A percentile compares a stretch with the other conserved stretches of the same genome.
phyloP scores from a whole-genome alignment of 169 alveolate genomes.

The Plasmodium inui region DNA sequence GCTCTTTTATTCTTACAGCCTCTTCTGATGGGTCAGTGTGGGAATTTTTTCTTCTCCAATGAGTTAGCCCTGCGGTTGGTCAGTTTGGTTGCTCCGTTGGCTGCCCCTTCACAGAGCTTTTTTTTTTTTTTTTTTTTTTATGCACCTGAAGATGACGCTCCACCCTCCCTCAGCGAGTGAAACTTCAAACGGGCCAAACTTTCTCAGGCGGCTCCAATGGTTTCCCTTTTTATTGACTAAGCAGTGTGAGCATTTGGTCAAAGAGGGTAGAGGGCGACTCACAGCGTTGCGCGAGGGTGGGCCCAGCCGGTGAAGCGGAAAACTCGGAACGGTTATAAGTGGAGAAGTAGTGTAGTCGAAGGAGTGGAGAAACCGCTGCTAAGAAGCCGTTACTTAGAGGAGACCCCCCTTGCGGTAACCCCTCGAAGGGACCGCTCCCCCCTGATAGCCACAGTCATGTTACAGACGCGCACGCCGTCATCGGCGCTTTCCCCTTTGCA shows the following conservation, averaged over 20 bases:
- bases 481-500: neutral
- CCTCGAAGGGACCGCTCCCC: neutral
- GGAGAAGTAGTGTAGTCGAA: neutral
- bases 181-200: neutral
- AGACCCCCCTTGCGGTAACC: neutral
- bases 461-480: neutral
- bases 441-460: neutral
- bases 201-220: neutral
- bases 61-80: neutral
- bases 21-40: neutral
- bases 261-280: neutral
- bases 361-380: neutral
- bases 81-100: neutral
- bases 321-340: too few relatives aligned
- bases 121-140: conserved; percentile 10
- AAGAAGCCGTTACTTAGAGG: neutral
- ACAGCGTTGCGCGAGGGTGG: neutral
- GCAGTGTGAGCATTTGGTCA: neutral
- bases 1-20: neutral
- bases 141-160: neutral
- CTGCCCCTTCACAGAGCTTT: neutral
- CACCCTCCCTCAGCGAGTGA: neutral
- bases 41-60: neutral
- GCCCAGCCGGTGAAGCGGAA: neutral
- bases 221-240: neutral